Evolutionary conservation across 164 flowering plant species (phyloP).

Genomic region (Umbellularia californica): DNA sequence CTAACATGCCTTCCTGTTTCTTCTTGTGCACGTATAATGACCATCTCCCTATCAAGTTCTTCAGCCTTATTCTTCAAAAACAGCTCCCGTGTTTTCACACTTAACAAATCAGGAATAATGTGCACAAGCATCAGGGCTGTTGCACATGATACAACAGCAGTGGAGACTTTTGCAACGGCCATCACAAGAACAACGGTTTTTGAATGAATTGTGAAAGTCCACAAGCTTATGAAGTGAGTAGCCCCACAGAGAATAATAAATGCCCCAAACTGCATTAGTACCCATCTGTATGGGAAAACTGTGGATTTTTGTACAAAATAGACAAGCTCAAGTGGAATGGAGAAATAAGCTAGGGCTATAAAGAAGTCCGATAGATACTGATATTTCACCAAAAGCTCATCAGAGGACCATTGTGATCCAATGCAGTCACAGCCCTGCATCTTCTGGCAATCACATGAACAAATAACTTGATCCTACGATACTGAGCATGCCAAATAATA

Average conservation of each 20-base stretch:
- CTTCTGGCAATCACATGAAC: slow-evolving; percentile 32
- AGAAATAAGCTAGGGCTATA: slow-evolving; percentile 84
- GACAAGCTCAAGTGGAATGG: slow-evolving; percentile 83
- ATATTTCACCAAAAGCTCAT: slow-evolving; percentile 71
- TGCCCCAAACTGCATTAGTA: slow-evolving; percentile 90
- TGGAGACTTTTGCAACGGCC: slow-evolving; percentile 69
- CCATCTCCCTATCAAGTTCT: slow-evolving; percentile 87
- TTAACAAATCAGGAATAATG: slow-evolving; percentile 78
- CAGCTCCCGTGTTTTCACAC: slow-evolving; percentile 79
- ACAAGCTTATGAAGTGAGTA: slow-evolving; percentile 79
- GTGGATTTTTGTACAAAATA: slow-evolving; percentile 88
- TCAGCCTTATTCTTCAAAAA: slow-evolving; percentile 88
- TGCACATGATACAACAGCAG: slow-evolving; percentile 81
- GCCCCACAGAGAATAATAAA: slow-evolving; percentile 91
- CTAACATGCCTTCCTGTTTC: slow-evolving; percentile 89
- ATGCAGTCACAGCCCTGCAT: slow-evolving; percentile 55
- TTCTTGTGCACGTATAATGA: slow-evolving; percentile 77
- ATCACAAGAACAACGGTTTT: slow-evolving; percentile 69
- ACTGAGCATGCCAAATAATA: not conserved
- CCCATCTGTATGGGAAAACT: slow-evolving; percentile 90
- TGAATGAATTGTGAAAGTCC: slow-evolving; percentile 69
- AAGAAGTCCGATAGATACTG: slow-evolving; percentile 90
- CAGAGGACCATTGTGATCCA: slow-evolving; percentile 82
- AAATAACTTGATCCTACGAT: not conserved
- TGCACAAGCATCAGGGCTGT: slow-evolving; percentile 90